These are phyloP conservation scores for Metarhizium robertsii DNA, from an alignment of 2,329 filamentous ascomycete genomes.

Conservation along the genomic window DNA sequence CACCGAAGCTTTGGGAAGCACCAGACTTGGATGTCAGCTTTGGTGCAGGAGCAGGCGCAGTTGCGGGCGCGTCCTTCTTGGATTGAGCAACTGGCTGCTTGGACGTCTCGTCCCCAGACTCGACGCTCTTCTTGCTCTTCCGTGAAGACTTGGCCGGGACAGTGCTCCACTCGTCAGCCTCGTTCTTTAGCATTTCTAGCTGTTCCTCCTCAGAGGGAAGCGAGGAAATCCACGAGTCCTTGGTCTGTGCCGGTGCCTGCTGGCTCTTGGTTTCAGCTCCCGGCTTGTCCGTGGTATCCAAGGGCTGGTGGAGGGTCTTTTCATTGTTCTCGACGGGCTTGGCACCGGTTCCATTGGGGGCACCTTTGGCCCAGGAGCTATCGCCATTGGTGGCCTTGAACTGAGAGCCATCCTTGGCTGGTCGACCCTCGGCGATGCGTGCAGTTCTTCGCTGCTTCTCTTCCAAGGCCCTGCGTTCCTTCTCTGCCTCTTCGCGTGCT, in stretches of 20 bases:
- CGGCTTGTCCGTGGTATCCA: slow-evolving; percentile 47
- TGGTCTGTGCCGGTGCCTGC: slow-evolving; percentile 21
- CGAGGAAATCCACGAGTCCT: slow-evolving; percentile 37
- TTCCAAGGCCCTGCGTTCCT: slow-evolving; percentile 62
- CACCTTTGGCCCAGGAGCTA: slow-evolving; percentile 34
- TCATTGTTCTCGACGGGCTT: slow-evolving; percentile 22
- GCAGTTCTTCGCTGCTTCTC: slow-evolving; percentile 80
- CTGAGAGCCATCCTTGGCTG: slow-evolving; percentile 69
- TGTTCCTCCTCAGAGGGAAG: slow-evolving; percentile 55
- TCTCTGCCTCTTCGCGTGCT: slow-evolving; percentile 67
- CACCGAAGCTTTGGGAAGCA: slow-evolving; percentile 29
- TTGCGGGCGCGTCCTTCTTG: slow-evolving; percentile 15
- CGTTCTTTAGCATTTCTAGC: slow-evolving; percentile 44
- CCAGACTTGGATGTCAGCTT: slow-evolving; percentile 21
- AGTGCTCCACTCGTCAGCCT: slow-evolving; percentile 49
- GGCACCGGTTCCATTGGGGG: slow-evolving; percentile 22
- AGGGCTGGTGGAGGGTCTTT: slow-evolving; percentile 32
- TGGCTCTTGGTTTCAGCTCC: slow-evolving; percentile 20
- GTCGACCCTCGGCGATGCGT: slow-evolving; percentile 70
- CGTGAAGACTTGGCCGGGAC: slow-evolving; percentile 41
- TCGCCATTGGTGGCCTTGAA: slow-evolving; percentile 38
- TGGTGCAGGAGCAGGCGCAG: slow-evolving; percentile 13
- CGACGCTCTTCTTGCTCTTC: slow-evolving; percentile 30
- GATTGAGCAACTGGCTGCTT: slow-evolving; percentile 20
- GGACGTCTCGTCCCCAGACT: slow-evolving; percentile 26